Evolutionary conservation across 176 grass and related monocot genomes (phyloP), one percentile per base, ranked within the genome.

Genomic region (Typha latifolia): DNA sequence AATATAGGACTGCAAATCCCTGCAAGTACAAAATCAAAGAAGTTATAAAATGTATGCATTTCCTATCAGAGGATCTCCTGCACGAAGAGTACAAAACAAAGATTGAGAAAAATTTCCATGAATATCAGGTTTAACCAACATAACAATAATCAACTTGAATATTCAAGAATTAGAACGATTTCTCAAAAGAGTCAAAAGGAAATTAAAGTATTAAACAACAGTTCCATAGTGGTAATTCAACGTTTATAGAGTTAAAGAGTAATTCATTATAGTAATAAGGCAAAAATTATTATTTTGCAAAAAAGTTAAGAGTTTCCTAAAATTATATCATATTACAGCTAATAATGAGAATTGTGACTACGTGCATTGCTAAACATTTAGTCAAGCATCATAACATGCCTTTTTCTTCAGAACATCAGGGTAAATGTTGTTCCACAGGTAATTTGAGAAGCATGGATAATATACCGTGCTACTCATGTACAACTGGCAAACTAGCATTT

Each of bases 1-100:
- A 71, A 99, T 89, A 74, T 99, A 99, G 12, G 94, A 99, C 51
- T 99, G 94, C 53, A 99, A 82, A 93, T 93, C 89, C 73, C 94
- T 99, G 89, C 73, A 85, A 67, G 64, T 63, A 59, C 53, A 75
- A 81, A 82, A 48, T 12, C 76, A 78, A 66, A 32, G 2, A 74
- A 49, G 8, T 0, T 8, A 61, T 32, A 59, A 59, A 6, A 19
- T 59, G 16, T 59, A 16, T 59, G n/a, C 6, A 16, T 59, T 59
- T 59, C 20, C 16, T 59, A 59, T 22, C 18, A 59, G 16, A 4
- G n/a, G 9, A 59, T 59, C 53, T 19, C n/a, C 16, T 19, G 53
- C 6, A 2, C 4, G n/a, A 57, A 11, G 53, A 21, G 53, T 2
- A 19, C 18, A 21, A 59, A 7, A 59, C 53, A 59, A 22, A 59